A percentile compares a stretch with the other conserved stretches of the same genome.
These are phyloP conservation scores for Neocallimastix lanati DNA, from an alignment of 192 early-diverging fungal genomes.

Conservation along the genomic window DNA sequence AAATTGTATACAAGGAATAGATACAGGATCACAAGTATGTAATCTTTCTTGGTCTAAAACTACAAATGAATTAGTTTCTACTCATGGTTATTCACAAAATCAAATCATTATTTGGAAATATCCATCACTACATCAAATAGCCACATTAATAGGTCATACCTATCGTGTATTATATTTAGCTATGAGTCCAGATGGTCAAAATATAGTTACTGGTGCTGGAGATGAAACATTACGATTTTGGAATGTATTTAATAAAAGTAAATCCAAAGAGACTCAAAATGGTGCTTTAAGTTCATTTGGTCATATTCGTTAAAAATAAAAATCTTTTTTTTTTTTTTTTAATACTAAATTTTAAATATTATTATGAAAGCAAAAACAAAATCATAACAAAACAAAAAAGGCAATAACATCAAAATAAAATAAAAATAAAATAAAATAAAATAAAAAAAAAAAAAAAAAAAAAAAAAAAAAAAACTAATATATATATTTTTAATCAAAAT, in stretches of 20 bases:
- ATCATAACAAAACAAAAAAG: too few relatives aligned
- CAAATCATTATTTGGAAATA: slow-evolving; percentile 38
- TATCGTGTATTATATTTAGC: slow-evolving; percentile 78
- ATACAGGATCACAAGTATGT: slow-evolving; percentile 89
- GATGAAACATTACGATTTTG: slow-evolving; percentile 96
- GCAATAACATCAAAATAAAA: too few relatives aligned
- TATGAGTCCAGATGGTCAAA: slow-evolving; percentile 74
- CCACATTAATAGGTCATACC: slow-evolving; percentile 57
- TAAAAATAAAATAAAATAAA: too few relatives aligned
- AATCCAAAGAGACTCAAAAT: background rate
- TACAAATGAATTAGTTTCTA: slow-evolving; percentile 66
- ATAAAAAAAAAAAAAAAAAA: too few relatives aligned
- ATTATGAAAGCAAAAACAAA: too few relatives aligned
- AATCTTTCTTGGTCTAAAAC: slow-evolving; percentile 74
- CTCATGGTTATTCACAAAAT: slow-evolving; percentile 81
- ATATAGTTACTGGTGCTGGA: slow-evolving; percentile 83
- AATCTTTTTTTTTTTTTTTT: too few relatives aligned
- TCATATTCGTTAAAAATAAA: background rate
- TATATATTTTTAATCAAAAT: too few relatives aligned
- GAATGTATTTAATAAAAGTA: slow-evolving; percentile 57
- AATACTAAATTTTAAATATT: too few relatives aligned
- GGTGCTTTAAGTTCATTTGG: background rate
- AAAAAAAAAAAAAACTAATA: too few relatives aligned
- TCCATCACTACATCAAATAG: slow-evolving; percentile 45
- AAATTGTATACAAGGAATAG: slow-evolving; percentile 23